Base-by-base conservation (phyloP, 129 eudicot species). In the Centaurea solstitialis region DNA sequence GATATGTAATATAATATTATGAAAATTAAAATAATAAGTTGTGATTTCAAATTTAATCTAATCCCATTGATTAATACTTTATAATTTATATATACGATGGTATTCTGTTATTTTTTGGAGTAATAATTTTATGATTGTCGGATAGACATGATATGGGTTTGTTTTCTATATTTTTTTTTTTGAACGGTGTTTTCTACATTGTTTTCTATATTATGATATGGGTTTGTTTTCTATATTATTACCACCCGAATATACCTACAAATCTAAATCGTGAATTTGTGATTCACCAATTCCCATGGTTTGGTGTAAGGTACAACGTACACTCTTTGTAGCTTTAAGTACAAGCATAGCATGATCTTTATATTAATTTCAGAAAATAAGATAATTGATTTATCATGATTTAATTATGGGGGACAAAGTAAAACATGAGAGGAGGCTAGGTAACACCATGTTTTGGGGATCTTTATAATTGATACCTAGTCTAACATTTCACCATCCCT, bases 331-430 rank as follows among this genome's bases (percentile, higher is more conserved):
- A 66, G 26, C 30, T 18, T 67, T 40, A 3, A 9, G 69, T 26
- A 76, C 65, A 57, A 57, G 65, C 65, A 8, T n/a, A 57, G 6
- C 22, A 57, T 57, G 15, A 38, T 64, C 59, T 61, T 35, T 50
- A 57, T 37, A 23, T 15, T 17, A 22, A 57, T 21, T 37, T 39
- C 24, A 59, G 7, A 50, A 50, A 47, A 78, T 68, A 33, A 24
- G 21, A 23, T 72, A 38, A 26, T 7, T 57, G 26, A 22, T 72
- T 15, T n/a, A n/a, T n/a, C n/a, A n/a, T n/a, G n/a, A n/a, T n/a
- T n/a, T n/a, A n/a, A n/a, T n/a, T n/a, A 59, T 37, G 20, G 71
- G 72, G 53, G 72, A 79, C 77, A 79, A 79, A 15, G 71, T 53
- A 72, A 79, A 61, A 72, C 72, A 72, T 23, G 2, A 35, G 72